A percentile compares a stretch with the other conserved stretches of the same genome.
phyloP scores from a whole-genome alignment of 805 yeast species.

The Kodamaea nitidulidarum region DNA sequence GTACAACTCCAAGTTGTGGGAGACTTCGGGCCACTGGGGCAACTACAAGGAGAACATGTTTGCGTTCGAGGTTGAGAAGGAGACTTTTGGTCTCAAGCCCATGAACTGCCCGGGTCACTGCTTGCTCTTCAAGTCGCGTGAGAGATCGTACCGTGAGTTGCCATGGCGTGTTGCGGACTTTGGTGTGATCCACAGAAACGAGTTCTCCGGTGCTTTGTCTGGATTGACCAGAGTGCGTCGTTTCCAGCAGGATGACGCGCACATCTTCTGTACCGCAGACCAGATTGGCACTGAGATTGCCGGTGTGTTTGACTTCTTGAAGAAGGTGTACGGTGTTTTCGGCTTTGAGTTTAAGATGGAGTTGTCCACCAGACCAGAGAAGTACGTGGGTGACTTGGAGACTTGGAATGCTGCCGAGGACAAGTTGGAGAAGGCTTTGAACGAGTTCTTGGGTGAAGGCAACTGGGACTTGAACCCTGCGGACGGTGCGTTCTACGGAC shows the following conservation, averaged over 20 bases:
- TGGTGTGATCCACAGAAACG: conserved; percentile 96
- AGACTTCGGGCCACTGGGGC: conserved; percentile 98
- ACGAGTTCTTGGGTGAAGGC: conserved; percentile 71
- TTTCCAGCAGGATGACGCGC: conserved; percentile 99
- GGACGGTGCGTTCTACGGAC: conserved; percentile 96
- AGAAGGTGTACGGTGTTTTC: conserved; percentile 81
- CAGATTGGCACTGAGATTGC: conserved; percentile 86
- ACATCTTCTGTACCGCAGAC: conserved; percentile 89
- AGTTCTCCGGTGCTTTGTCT: conserved; percentile 90
- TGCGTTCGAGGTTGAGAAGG: conserved; percentile 94
- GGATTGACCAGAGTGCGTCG: conserved; percentile 93
- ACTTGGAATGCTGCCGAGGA: conserved; percentile 92
- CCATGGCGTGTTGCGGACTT: conserved; percentile 99
- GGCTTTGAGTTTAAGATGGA: conserved; percentile 97
- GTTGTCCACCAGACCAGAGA: conserved; percentile 95
- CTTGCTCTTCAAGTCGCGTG: conserved; percentile 84
- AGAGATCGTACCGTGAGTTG: conserved; percentile 92
- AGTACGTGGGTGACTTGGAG: conserved; percentile 88
- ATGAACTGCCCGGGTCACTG: conserved; percentile 94
- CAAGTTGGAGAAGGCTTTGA: conserved; percentile 76
- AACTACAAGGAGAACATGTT: conserved; percentile 98
- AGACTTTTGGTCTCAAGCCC: conserved; percentile 89
- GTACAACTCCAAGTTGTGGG: conserved; percentile 97
- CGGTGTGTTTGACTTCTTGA: conserved; percentile 79
- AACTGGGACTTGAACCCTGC: conserved; percentile 94